Evolutionary conservation across 2,329 filamentous ascomycete genomes (phyloP).

Genomic region (Akanthomyces lecanii): DNA sequence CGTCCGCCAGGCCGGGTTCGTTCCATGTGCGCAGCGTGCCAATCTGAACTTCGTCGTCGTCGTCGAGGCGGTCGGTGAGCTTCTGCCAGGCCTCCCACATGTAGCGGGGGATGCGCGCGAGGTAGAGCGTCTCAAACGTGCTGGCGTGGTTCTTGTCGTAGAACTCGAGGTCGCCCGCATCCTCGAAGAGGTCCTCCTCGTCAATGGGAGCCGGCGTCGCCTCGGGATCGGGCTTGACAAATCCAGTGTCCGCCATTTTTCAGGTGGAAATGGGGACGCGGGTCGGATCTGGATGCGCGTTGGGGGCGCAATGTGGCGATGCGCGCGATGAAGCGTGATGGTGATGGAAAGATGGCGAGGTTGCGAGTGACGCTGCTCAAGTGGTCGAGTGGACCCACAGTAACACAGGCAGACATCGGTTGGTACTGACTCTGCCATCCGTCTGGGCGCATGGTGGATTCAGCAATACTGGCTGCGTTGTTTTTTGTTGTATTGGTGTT

Average conservation of each 20-base stretch:
- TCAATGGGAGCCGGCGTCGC: slow-evolving; percentile 41
- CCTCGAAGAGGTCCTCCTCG: slow-evolving; percentile 66
- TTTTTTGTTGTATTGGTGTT: no score
- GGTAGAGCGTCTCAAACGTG: slow-evolving; percentile 53
- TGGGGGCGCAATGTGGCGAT: background rate
- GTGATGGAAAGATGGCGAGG: background rate
- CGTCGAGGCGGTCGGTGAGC: slow-evolving; percentile 56
- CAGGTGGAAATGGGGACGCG: background rate
- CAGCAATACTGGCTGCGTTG: no score
- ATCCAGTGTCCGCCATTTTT: slow-evolving; percentile 30
- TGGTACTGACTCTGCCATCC: no score
- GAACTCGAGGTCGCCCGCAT: slow-evolving; percentile 55
- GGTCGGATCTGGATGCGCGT: background rate
- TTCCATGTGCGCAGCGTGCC: slow-evolving; percentile 65
- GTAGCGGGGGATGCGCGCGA: slow-evolving; percentile 73
- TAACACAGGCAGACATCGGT: background rate
- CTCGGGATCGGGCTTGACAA: slow-evolving; percentile 49
- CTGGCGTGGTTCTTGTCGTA: slow-evolving; percentile 41
- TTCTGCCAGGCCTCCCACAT: slow-evolving; percentile 74
- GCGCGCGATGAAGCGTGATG: slow-evolving; percentile 9
- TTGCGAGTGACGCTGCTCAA: background rate
- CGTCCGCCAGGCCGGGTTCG: slow-evolving; percentile 49
- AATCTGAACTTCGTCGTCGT: slow-evolving; percentile 77
- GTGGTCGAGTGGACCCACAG: background rate
- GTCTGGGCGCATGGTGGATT: no score